Percentiles rank a stretch among this genome's conserved stretches.
These are phyloP conservation scores for Oryza australiensis DNA, from an alignment of 176 grass and related monocot genomes.

Conservation along the genomic window DNA sequence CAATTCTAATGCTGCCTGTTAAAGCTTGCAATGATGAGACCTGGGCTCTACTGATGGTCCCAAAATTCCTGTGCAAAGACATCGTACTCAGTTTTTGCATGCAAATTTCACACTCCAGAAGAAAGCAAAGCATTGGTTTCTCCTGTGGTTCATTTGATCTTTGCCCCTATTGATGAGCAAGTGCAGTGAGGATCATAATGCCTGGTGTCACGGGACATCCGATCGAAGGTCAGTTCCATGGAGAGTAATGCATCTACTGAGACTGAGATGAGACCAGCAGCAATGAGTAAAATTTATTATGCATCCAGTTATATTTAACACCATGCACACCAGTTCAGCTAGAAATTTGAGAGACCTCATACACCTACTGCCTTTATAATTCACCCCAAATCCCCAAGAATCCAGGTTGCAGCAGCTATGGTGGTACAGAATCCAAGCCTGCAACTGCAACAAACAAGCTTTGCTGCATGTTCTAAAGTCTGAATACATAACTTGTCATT, in stretches of 20 bases:
- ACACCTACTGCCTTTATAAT: neutral
- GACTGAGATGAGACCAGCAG: neutral
- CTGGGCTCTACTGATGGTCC: slow-evolving; percentile 14
- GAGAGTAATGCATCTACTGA: slow-evolving; percentile 23
- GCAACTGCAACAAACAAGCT: neutral
- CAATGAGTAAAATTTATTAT: neutral
- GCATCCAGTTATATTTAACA: slow-evolving; percentile 12
- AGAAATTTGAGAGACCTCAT: neutral
- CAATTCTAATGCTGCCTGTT: neutral
- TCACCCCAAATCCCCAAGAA: neutral
- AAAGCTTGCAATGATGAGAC: neutral
- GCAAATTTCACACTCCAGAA: neutral
- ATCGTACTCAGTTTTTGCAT: neutral
- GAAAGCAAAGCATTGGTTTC: neutral
- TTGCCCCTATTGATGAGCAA: slow-evolving; percentile 33
- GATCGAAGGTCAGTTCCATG: slow-evolving; percentile 9
- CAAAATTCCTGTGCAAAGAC: neutral
- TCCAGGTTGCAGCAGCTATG: neutral
- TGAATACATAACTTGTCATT: neutral
- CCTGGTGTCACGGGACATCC: slow-evolving; percentile 16
- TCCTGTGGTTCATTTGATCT: slow-evolving; percentile 2
- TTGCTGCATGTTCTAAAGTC: neutral
- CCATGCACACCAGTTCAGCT: neutral
- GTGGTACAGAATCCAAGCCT: neutral
- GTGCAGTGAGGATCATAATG: slow-evolving; percentile 28